Evolutionary conservation across 331 rosid species (phyloP).

Genomic region (Stylosanthes scabra): DNA sequence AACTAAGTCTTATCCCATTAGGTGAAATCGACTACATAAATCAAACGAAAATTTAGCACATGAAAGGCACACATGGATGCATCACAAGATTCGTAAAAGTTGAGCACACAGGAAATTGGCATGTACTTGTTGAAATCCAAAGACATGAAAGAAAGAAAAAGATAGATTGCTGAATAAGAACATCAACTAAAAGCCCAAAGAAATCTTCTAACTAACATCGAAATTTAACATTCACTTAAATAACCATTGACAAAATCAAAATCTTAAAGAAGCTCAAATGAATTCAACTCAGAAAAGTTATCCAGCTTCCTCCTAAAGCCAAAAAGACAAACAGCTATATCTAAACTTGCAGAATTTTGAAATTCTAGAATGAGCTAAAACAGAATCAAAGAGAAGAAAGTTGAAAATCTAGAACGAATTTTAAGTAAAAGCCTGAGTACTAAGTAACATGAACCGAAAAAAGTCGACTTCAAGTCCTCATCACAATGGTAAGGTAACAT

Average conservation of each 20-base stretch:
- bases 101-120: constrained; percentile 9
- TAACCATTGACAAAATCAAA: constrained; percentile 9
- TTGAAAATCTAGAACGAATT: not conserved
- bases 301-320: not conserved
- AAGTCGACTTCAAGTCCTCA: not conserved
- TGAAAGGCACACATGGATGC: too few relatives aligned
- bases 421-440: not conserved
- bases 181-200: not conserved
- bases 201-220: not conserved
- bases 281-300: not conserved
- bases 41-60: too few relatives aligned
- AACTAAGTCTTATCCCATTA: too few relatives aligned
- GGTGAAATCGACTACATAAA: too few relatives aligned
- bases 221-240: not conserved
- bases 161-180: constrained; percentile 14
- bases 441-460: not conserved
- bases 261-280: constrained; percentile 2
- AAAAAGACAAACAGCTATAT: not conserved
- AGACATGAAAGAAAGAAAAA: constrained; percentile 10
- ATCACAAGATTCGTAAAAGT: too few relatives aligned
- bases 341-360: constrained; percentile 1
- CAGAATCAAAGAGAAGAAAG: not conserved
- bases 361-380: constrained; percentile 4
- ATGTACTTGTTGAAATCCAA: not conserved
- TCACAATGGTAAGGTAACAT: not conserved